Evolutionary conservation across 306 rosid genomes (phyloP), one percentile per base, ranked within the genome.

Genomic region (Cucumis melo): DNA sequence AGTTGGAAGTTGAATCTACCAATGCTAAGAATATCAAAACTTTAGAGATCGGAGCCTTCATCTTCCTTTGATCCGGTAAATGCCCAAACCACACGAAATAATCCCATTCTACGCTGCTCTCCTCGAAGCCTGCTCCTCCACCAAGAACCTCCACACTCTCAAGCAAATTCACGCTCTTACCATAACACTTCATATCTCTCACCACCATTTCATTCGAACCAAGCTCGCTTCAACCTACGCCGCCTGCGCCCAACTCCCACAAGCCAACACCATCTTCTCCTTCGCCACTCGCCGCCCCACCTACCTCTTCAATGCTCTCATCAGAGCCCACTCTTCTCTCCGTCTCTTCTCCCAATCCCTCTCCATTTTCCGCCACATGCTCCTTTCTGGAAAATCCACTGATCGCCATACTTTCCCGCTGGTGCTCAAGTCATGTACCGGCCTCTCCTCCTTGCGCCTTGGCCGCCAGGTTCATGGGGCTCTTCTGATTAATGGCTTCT

Each of bases 401-500:
- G 92, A 89, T 76, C 68, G 83, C 41, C 83, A 75, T 8, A 87
- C 94, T 11, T 74, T 91, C 36, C 91, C 92, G 0, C 53, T 59
- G 29, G 92, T 89, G 78, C 87, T 91, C 6, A 89, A 85, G 23
- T 84, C 91, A 36, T 89, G 96, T 51, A 84, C 90, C 0, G 87
- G 82, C 6, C 39, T 91, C 78, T 81, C 86, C 56, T 78, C 86
- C 34, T 55, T 87, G 10, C 57, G 83, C 57, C 77, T 83, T 0
- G 96, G 97, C 3, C 72, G 79, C 61, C 92, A 89, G 59, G 87
- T 91, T 10, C 96, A 89, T 54, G 88, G 86, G 75, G 88, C 83
- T 8, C 78, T 86, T 82, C 13, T 87, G 34, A 84, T 83, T 15
- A 82, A 86, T 79, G 93, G 93, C 85, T 81, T 79, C 81, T 50